phyloP scores from a whole-genome alignment of 129 eudicot genomes.

The Calendula officinalis region DNA sequence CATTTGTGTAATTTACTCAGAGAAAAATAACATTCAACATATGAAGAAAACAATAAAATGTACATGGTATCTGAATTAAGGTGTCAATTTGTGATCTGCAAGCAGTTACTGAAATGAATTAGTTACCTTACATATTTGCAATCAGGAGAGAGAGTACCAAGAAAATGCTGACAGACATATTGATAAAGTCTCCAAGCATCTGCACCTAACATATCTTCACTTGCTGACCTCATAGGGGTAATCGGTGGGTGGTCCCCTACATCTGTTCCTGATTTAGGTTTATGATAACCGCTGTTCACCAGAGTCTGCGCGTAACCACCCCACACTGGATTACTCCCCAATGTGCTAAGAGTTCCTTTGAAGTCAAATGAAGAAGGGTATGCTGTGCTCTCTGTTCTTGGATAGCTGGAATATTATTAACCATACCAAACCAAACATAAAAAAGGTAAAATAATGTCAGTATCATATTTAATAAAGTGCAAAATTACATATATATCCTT shows the following conservation, averaged over 20 bases:
- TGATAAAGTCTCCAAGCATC: conserved; percentile 96
- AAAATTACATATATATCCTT: no score
- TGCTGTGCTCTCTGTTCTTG: conserved; percentile 97
- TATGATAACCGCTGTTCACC: conserved; percentile 53
- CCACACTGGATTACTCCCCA: conserved; percentile 58
- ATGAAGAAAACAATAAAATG: neutral
- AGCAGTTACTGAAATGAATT: neutral
- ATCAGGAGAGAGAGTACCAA: conserved; percentile 81
- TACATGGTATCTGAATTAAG: neutral
- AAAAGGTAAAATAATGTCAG: conserved; percentile 6
- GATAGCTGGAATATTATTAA: conserved; percentile 58
- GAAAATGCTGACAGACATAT: conserved; percentile 89
- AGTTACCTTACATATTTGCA: conserved; percentile 72
- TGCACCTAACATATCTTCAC: conserved; percentile 72
- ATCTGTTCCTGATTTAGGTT: conserved; percentile 80
- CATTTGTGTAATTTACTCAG: neutral
- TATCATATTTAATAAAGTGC: no score
- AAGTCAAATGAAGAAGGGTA: conserved; percentile 93
- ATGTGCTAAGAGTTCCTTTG: conserved; percentile 68
- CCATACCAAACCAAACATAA: conserved; percentile 1
- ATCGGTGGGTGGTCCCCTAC: conserved; percentile 97
- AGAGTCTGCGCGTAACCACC: conserved; percentile 62
- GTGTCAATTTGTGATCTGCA: neutral
- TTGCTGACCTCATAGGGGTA: conserved; percentile 89
- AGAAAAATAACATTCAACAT: neutral